These are phyloP conservation scores for Penicillium expansum DNA, from an alignment of 2,329 filamentous ascomycete genomes.

Conservation along the genomic window DNA sequence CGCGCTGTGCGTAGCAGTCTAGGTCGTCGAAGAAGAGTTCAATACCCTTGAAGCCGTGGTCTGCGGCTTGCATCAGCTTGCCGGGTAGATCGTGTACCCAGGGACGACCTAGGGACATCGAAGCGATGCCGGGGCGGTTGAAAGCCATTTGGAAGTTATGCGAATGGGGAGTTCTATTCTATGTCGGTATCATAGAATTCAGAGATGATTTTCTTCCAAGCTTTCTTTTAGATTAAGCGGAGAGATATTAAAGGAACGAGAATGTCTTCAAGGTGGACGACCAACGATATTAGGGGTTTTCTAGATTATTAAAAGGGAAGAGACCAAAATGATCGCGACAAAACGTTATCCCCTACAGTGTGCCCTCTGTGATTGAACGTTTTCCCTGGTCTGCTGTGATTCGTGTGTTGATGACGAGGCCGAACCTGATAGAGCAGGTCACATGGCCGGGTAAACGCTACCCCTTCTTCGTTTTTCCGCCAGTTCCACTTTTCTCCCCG, in stretches of 20 bases:
- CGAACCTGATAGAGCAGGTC: neutral
- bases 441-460: constrained; percentile 15
- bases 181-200: neutral
- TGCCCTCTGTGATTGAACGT: neutral
- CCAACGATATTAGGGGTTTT: neutral
- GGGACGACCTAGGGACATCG: constrained; percentile 72
- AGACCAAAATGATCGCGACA: neutral
- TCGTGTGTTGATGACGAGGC: neutral
- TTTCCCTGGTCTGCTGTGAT: constrained; percentile 5
- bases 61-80: constrained; percentile 67
- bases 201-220: neutral
- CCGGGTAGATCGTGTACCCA: constrained; percentile 65
- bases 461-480: constrained; percentile 12
- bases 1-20: constrained; percentile 28
- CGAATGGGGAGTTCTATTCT: neutral
- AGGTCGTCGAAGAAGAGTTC: constrained; percentile 40
- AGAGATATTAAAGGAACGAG: neutral
- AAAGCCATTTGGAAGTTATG: constrained; percentile 19
- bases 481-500: constrained; percentile 1
- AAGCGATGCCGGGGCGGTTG: constrained; percentile 62
- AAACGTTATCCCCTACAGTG: constrained; percentile 14
- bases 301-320: neutral
- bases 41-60: constrained; percentile 35
- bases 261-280: neutral
- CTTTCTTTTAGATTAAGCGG: neutral